Evolutionary conservation across 352 stramenopile genomes (phyloP).

Genomic region (Blastocystis hominis): DNA sequence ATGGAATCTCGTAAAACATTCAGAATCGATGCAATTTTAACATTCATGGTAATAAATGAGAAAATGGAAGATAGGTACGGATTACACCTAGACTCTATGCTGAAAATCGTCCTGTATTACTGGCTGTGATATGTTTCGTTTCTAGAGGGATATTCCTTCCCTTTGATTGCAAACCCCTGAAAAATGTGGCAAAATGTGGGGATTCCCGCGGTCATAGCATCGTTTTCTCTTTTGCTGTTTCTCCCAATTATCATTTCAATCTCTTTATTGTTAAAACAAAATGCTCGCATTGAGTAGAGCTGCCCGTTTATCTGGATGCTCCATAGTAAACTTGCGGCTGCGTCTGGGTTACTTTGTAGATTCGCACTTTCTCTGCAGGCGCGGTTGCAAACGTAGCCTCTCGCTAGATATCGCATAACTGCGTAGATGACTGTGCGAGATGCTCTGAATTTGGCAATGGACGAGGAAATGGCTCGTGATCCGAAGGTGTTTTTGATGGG

Average conservation of each 20-base stretch:
- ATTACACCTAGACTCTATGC: neutral
- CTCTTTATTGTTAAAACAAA: neutral
- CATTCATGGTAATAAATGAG: neutral
- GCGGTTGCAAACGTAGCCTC: neutral
- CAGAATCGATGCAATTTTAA: conserved; percentile 35
- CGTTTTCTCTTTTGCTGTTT: neutral
- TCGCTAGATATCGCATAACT: no score
- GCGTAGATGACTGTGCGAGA: conserved; percentile 86
- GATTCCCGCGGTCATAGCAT: neutral
- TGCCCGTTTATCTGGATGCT: neutral
- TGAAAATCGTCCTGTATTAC: no score
- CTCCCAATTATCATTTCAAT: neutral
- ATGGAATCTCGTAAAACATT: neutral
- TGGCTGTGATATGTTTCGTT: no score
- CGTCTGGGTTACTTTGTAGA: neutral
- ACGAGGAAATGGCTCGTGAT: conserved; percentile 95
- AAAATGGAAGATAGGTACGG: neutral
- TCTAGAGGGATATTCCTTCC: neutral
- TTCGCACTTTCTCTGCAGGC: neutral
- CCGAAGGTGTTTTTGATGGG: conserved; percentile 82
- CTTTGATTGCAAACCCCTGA: neutral
- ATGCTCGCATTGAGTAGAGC: conserved; percentile 24
- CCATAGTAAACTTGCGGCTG: neutral
- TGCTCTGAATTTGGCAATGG: conserved; percentile 91
- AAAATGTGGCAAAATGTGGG: neutral